These are phyloP conservation scores for Asclepias syriaca DNA, from an alignment of 257 asterid genomes.

Conservation along the genomic window DNA sequence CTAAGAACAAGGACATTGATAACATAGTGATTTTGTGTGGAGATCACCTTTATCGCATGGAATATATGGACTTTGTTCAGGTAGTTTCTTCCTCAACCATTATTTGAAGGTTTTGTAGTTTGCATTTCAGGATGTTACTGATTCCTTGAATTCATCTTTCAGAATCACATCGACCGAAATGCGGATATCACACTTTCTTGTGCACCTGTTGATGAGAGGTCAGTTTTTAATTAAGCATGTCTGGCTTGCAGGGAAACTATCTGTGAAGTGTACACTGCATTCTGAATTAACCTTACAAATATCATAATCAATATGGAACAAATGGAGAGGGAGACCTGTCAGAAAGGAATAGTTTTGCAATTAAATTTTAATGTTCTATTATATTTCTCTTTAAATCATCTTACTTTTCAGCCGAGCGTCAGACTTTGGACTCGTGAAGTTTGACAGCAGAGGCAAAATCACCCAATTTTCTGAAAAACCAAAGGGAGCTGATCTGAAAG, in stretches of 20 bases:
- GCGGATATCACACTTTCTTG: conserved; percentile 94
- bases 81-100: conserved; percentile 28
- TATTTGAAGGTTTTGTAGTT: background rate
- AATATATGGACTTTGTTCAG: conserved; percentile 92
- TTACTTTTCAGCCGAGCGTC: conserved; percentile 76
- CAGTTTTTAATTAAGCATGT: conserved; percentile 8
- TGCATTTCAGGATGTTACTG: conserved; percentile 1
- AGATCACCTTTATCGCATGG: conserved; percentile 95
- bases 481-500: conserved; percentile 60
- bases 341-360: background rate
- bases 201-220: conserved; percentile 82
- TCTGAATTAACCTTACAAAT: background rate
- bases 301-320: background rate
- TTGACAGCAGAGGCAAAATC: conserved; percentile 76
- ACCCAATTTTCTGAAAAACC: conserved; percentile 87
- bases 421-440: conserved; percentile 77
- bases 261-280: background rate
- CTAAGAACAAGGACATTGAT: conserved; percentile 79
- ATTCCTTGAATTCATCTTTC: conserved; percentile 26
- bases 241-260: background rate
- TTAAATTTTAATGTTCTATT: background rate
- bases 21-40: conserved; percentile 78
- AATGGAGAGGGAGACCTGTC: background rate
- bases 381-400: conserved; percentile 6
- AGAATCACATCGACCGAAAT: conserved; percentile 90